Evolutionary conservation across 495 filamentous ascomycete species (phyloP), one percentile per base, ranked within the genome.

Genomic region (Parachaetomium inaequale): DNA sequence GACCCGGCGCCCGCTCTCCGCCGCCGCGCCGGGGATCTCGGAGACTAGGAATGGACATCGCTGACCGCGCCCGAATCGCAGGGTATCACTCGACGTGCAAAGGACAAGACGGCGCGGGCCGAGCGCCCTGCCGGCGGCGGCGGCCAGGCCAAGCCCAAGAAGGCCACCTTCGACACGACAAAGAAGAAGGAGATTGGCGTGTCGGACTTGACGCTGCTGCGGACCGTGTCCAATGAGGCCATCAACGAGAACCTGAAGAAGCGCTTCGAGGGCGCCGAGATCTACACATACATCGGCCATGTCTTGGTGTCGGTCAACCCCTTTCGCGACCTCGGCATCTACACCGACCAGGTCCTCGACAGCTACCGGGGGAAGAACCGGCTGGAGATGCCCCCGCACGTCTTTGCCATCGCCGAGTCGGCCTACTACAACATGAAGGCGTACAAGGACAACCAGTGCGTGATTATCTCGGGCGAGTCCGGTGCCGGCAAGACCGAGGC

Each of bases 261-360:
- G 74, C 87, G 95, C 43, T 99, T 99, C 74, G 90, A 97, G 69
- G 91, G 92, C 81, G 86, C 80, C 65, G 92, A 98, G 78, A 99
- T 99, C 73, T 99, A 99, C 79, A 99, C 95, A 59, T 99, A 99
- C 79, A 99, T 99, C 71, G 95, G 95, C 76, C 93, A 98, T 90
- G 95, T 99, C 75, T 75, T 99, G 82, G 95, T 99, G 65, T 98
- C 95, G 29, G 95, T 99, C 76, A 99, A 99, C 77, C 95, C 95
- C 47, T 99, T 99, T 76, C 87, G 90, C 72, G 95, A 99, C 71
- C 83, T 99, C 81, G 95, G 94, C 58, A 98, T 99, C 74, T 99
- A 99, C 78, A 97, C 93, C 67, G 93, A 98, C 63, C 78, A 85
- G 63, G 92, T 97, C 34, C 86, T 98, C 66, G 84, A 93, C 49